Base-by-base conservation (phyloP, 208 protist genomes). In the Trypanosomatidae sp. region DNA sequence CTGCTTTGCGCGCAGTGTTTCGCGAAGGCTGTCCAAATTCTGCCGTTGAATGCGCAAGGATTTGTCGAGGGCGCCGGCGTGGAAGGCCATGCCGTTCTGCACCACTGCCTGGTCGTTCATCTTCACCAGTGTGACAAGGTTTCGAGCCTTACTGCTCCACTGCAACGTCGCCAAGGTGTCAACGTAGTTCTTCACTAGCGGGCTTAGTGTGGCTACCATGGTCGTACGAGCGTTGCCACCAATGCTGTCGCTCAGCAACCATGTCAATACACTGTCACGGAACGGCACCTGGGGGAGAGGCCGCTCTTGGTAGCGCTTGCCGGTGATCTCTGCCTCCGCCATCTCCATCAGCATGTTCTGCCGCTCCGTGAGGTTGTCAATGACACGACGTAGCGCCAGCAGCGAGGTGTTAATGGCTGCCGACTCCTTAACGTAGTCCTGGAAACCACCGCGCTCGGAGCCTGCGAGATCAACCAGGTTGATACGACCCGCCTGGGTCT, bases 391-490 rank as follows among this genome's bases (percentile, higher is more conserved):
- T 39, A 98, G 85, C 1, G 89, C 85, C 58, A 97, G 82, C 53
- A 98, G 79, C 12, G 94, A 98, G 41, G 85, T 95, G 82, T 98
- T 98, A 81, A 98, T 98, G 1, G 91, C 90, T 10, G 89, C 86
- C 1, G 92, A 94, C 83, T 96, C 92, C 83, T 98, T 98, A 56
- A 94, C 89, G 71, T 95, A 95, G 43, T 94, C 88, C 73, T 93
- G 87, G 73, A 97, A 93, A n/a, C 92, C 90, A 69, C 92, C 92
- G 3, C 94, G 86, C 86, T 98, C 92, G 17, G 89, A 95, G 44
- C 94, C 94, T 36, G 94, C 94, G 66, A 98, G 87, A 66, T 98
- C 94, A 53, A 96, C 92, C 25, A 98, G 90, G 80, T 93, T 97
- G 71, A 98, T 93, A 66, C 90, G 90, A 33, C 91, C 88, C 10